These are phyloP conservation scores for Penicillium sp. DNA, from an alignment of 2,329 filamentous ascomycete genomes.

Conservation along the genomic window DNA sequence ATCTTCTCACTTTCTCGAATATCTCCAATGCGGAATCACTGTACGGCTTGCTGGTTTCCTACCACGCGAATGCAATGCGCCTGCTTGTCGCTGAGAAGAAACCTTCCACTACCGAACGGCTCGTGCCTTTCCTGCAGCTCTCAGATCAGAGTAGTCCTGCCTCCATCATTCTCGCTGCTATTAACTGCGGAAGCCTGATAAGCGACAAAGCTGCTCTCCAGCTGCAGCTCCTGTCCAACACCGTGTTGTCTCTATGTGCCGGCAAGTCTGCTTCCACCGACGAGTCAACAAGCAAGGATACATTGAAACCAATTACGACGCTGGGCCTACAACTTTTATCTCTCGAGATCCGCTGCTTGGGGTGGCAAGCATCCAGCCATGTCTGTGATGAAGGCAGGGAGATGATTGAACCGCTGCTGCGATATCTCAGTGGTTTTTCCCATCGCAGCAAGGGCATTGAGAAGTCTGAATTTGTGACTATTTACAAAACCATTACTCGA, in stretches of 20 bases:
- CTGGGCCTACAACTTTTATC: slow-evolving; percentile 45
- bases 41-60: slow-evolving; percentile 38
- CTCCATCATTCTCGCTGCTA: slow-evolving; percentile 40
- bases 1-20: slow-evolving; percentile 40
- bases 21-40: slow-evolving; percentile 28
- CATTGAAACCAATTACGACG: slow-evolving; percentile 31
- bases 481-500: slow-evolving; percentile 40
- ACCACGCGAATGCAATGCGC: slow-evolving; percentile 44
- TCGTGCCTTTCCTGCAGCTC: slow-evolving; percentile 33
- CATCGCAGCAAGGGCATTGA: slow-evolving; percentile 36
- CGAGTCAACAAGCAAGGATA: slow-evolving; percentile 20
- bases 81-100: slow-evolving; percentile 39
- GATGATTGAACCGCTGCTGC: slow-evolving; percentile 45
- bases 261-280: slow-evolving; percentile 16
- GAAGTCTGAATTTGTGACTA: slow-evolving; percentile 39
- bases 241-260: slow-evolving; percentile 38
- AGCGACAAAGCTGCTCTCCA: slow-evolving; percentile 46
- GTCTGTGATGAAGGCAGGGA: slow-evolving; percentile 45
- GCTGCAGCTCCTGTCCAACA: slow-evolving; percentile 47
- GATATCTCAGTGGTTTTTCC: slow-evolving; percentile 41
- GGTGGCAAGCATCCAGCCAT: slow-evolving; percentile 47
- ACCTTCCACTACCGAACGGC: slow-evolving; percentile 34
- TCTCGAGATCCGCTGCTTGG: slow-evolving; percentile 43
- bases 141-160: slow-evolving; percentile 41
- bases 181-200: slow-evolving; percentile 37